phyloP scores from a whole-genome alignment of 2,329 filamentous ascomycete genomes.

The Byssochlamys sp. region DNA sequence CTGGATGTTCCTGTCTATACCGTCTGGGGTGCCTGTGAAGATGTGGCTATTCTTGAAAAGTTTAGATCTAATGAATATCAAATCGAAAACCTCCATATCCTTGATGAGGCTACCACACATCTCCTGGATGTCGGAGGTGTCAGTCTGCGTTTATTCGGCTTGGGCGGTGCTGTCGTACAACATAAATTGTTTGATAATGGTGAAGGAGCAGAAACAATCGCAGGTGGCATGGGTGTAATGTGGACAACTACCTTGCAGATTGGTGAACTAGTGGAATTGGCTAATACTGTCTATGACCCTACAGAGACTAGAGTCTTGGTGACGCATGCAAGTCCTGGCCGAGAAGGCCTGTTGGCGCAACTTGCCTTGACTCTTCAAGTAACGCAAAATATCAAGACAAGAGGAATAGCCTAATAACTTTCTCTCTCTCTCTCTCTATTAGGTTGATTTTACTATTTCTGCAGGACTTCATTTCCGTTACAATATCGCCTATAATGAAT shows the following conservation, averaged over 20 bases:
- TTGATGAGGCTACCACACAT: slow-evolving; percentile 93
- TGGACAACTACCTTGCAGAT: slow-evolving; percentile 98
- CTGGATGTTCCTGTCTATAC: slow-evolving; percentile 96
- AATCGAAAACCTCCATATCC: slow-evolving; percentile 92
- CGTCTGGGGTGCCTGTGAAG: slow-evolving; percentile 97
- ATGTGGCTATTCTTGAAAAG: slow-evolving; percentile 93
- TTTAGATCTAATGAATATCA: slow-evolving; percentile 97
- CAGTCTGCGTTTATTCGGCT: slow-evolving; percentile 83
- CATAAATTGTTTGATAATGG: slow-evolving; percentile 99
- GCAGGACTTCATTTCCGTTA: slow-evolving; percentile 97
- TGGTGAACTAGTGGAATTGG: slow-evolving; percentile 94
- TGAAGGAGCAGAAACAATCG: slow-evolving; percentile 93
- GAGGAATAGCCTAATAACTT: too few species aligned
- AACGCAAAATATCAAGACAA: too few species aligned
- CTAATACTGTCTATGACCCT: slow-evolving; percentile 94
- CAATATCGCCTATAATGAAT: slow-evolving; percentile 98
- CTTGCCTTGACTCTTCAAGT: slow-evolving; percentile 92
- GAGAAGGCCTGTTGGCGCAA: slow-evolving; percentile 93
- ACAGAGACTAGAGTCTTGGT: slow-evolving; percentile 94
- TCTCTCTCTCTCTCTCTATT: too few species aligned
- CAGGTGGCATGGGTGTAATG: slow-evolving; percentile 96
- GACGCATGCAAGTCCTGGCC: slow-evolving; percentile 90
- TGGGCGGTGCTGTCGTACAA: slow-evolving; percentile 96
- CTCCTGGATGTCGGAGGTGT: slow-evolving; percentile 89
- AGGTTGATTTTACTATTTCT: slow-evolving; percentile 96